Conservation (phyloP, 2,329 filamentous ascomycete species). For the Colletotrichum euphorbiae region DNA sequence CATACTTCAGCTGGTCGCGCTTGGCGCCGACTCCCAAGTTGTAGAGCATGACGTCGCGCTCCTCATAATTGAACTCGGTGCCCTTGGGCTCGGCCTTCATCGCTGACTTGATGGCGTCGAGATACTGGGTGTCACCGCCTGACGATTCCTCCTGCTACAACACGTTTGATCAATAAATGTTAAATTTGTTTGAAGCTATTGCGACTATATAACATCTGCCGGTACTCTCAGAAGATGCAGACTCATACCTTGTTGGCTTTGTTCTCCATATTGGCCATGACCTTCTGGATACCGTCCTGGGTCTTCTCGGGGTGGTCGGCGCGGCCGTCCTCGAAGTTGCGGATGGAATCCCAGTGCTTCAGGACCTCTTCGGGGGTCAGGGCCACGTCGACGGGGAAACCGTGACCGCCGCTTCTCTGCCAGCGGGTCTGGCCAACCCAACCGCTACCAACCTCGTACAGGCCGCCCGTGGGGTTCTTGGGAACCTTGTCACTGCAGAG, state of each 20-base stretch:
- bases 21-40: conserved; percentile 95
- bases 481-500: conserved; percentile 89
- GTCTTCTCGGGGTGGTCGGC: conserved; percentile 87
- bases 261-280: conserved; percentile 87
- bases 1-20: conserved; percentile 84
- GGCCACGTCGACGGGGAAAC: conserved; percentile 88
- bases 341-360: conserved; percentile 81
- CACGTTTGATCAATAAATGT: conserved; percentile 41
- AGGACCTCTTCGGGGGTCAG: conserved; percentile 87
- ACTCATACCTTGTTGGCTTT: conserved; percentile 71
- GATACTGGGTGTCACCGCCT: conserved; percentile 61
- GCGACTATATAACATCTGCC: conserved; percentile 37
- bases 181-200: conserved; percentile 41
- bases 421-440: conserved; percentile 94
- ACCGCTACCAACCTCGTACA: conserved; percentile 95
- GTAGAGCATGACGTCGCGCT: conserved; percentile 93
- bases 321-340: conserved; percentile 87
- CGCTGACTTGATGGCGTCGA: conserved; percentile 80
- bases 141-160: conserved; percentile 32
- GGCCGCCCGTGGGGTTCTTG: conserved; percentile 81
- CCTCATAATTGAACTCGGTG: conserved; percentile 84
- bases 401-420: conserved; percentile 90
- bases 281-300: conserved; percentile 80
- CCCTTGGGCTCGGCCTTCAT: conserved; percentile 77
- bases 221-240: neutral